Percentiles rank a stretch among this genome's conserved stretches.
Conservation (phyloP, 2,329 filamentous ascomycete genomes). For the Cladophialophora exuberans region DNA sequence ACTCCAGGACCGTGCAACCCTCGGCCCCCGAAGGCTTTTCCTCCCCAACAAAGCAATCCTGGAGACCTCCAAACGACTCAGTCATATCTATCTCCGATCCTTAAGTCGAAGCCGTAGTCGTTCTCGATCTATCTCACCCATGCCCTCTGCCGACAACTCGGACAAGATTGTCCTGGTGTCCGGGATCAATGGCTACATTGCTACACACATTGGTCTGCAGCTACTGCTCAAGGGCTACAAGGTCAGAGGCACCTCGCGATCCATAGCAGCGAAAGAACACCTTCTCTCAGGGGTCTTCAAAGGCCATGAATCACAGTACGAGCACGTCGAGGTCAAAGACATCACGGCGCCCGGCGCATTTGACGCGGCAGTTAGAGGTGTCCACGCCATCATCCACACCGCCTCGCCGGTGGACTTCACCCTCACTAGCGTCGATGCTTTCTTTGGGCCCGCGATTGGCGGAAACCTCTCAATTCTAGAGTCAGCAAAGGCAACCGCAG, state of each 20-base stretch:
- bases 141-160: conserved; percentile 9
- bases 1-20: too few species aligned
- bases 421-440: conserved; percentile 30
- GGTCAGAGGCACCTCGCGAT: conserved; percentile 45
- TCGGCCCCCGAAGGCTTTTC: neutral
- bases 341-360: conserved; percentile 42
- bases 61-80: conserved; percentile 26
- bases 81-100: conserved; percentile 24
- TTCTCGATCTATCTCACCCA: conserved; percentile 19
- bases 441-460: conserved; percentile 31
- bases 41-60: neutral
- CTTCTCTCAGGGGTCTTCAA: conserved; percentile 35
- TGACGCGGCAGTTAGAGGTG: conserved; percentile 41
- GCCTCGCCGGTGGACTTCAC: conserved; percentile 31
- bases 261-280: conserved; percentile 25
- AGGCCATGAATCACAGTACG: conserved; percentile 40
- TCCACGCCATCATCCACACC: conserved; percentile 31
- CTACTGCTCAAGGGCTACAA: conserved; percentile 44
- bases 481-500: conserved; percentile 22
- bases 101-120: conserved; percentile 19
- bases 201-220: conserved; percentile 40
- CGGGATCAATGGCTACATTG: conserved; percentile 48
- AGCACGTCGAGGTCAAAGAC: conserved; percentile 40
- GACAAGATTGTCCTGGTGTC: conserved; percentile 40
- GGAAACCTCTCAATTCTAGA: conserved; percentile 31